A percentile compares a stretch with the other conserved stretches of the same genome.
phyloP scores from a whole-genome alignment of 176 grass and related monocot genomes.

The Triticum urartu region DNA sequence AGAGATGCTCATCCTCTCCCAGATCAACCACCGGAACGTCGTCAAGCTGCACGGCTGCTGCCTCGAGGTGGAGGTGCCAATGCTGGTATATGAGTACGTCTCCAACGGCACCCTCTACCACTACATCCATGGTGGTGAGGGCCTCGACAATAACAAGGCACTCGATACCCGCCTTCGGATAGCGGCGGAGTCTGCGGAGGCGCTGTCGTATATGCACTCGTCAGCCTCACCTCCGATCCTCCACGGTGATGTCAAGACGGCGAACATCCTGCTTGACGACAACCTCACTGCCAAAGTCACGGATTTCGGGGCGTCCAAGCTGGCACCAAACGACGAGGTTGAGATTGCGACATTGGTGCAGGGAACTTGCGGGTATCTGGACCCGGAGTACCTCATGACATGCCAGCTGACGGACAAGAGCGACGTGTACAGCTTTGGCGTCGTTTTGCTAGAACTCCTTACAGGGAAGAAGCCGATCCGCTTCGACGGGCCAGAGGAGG shows the following conservation, averaged over 20 bases:
- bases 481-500: background rate
- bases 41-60: background rate
- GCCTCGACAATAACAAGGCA: background rate
- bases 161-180: background rate
- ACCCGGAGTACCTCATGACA: constrained; percentile 54
- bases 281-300: background rate
- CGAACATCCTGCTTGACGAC: background rate
- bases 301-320: background rate
- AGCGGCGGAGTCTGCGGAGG: background rate
- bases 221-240: background rate
- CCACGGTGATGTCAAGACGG: background rate
- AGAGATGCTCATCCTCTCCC: background rate
- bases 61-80: background rate
- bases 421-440: constrained; percentile 66
- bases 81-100: background rate
- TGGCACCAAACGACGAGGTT: background rate
- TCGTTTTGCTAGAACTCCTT: constrained; percentile 55
- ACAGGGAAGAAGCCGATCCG: constrained; percentile 38
- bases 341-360: constrained; percentile 29
- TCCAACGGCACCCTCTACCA: background rate
- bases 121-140: background rate
- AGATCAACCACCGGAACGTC: background rate
- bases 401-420: constrained; percentile 78
- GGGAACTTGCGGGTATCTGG: constrained; percentile 62
- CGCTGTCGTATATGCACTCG: background rate